Evolutionary conservation across 768 basidiomycete genomes (phyloP).

Genomic region (Amanita fuliginea): DNA sequence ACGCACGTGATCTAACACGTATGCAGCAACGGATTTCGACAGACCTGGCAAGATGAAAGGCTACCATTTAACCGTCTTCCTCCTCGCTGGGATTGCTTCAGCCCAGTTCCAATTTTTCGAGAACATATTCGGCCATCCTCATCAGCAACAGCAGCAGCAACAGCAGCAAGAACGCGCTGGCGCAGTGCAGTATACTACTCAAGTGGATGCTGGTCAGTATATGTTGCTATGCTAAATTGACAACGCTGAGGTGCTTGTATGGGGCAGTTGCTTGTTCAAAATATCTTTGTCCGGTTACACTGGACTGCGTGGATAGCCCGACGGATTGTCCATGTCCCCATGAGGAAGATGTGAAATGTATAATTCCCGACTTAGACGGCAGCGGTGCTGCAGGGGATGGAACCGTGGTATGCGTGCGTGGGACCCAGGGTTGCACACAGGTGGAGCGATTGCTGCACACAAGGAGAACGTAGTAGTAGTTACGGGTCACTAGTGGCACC

Average conservation of each 20-base stretch:
- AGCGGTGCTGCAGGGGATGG: conserved; percentile 26
- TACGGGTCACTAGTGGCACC: background rate
- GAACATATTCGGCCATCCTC: conserved; percentile 60
- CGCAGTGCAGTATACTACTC: conserved; percentile 53
- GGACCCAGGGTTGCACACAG: conserved; percentile 47
- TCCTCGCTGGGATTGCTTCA: conserved; percentile 26
- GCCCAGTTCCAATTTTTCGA: conserved; percentile 79
- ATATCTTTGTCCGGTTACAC: conserved; percentile 68
- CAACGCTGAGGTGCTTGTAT: background rate
- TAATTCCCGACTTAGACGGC: conserved; percentile 52
- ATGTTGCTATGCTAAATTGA: conserved; percentile 10
- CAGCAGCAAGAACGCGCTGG: conserved; percentile 46
- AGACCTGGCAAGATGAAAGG: background rate
- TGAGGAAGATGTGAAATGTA: conserved; percentile 65
- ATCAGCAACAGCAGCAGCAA: conserved; percentile 55
- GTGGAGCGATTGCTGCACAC: conserved; percentile 44
- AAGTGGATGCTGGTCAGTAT: conserved; percentile 47
- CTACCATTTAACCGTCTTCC: conserved; percentile 15
- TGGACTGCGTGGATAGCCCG: conserved; percentile 54
- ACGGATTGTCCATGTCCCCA: conserved; percentile 74
- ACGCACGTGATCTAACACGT: conserved; percentile 6
- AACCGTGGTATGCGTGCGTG: conserved; percentile 63
- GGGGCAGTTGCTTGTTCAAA: conserved; percentile 54
- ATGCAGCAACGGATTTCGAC: background rate
- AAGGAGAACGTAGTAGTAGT: conserved; percentile 20